Evolutionary conservation across 1,284 basidiomycete genomes (phyloP), one percentile per base, ranked within the genome.

Genomic region (Trametes pubescens): DNA sequence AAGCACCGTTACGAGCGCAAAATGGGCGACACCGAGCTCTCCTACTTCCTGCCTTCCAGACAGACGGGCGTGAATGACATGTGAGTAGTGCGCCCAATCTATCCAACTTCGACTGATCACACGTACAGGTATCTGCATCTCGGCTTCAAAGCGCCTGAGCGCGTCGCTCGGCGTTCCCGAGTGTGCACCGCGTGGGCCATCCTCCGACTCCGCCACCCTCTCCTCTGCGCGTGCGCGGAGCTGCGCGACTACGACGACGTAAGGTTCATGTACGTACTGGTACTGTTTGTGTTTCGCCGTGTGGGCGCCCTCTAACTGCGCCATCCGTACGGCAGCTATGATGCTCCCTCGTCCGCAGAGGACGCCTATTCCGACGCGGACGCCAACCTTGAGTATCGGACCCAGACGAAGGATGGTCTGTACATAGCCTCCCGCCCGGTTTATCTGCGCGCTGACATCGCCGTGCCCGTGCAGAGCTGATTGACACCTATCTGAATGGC

Each of bases 51-150:
- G 11, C 91, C 90, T 1, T 87, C 87, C 4, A 82, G 91, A 22
- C 86, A 85, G 53, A 84, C 80, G 62, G 92, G 92, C 14, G 92
- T 93, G 29, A 94, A 94, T 70, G 92, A 95, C 75, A 93, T 94
- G 92, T 92, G 72, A 62, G 83, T 73, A 43, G 29, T 26, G 24
- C 22, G 54, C 46, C 46, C 61, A 24, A 48, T 29, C 29, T 29
- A n/a, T 51, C 7, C 61, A 46, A 26, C 40, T 49, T 18, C 21
- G 10, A 51, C 65, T 57, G 52, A 49, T 40, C 57, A 8, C 13
- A 34, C n/a, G n/a, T 55, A 44, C 63, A 89, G 88, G 88, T 90
- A 89, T 72, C 75, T 91, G 32, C 91, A 93, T 73, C 79, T 94
- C 52, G 87, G 86, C 2, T 86, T 91, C 74, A 76, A 71, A 51